A percentile compares a stretch with the other conserved stretches of the same genome.
phyloP scores from a whole-genome alignment of 2,329 filamentous ascomycete genomes.

The Talaromyces islandicus region DNA sequence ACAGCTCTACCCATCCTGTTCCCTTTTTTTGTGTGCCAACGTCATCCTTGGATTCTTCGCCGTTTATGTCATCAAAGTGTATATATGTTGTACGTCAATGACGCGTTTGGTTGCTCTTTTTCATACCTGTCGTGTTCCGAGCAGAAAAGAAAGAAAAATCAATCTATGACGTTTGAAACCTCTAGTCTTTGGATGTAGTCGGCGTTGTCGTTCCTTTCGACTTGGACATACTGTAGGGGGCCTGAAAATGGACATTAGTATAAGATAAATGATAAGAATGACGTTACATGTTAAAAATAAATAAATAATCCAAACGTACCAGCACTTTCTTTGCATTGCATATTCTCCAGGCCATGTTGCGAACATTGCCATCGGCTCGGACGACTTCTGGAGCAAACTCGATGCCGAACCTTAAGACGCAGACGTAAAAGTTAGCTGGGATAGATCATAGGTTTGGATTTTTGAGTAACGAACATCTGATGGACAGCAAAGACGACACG shows the following conservation, averaged over 20 bases:
- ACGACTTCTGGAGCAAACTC: conserved; percentile 93
- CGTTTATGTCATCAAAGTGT: neutral
- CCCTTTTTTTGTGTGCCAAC: neutral
- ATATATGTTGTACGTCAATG: neutral
- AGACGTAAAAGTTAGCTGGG: conserved; percentile 14
- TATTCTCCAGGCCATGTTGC: conserved; percentile 87
- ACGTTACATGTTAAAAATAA: neutral
- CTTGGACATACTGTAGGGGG: conserved; percentile 65
- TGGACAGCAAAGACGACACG: conserved; percentile 90
- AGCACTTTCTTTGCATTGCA: conserved; percentile 93
- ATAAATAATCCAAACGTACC: conserved; percentile 50
- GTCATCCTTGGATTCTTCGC: neutral
- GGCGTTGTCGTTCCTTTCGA: conserved; percentile 60
- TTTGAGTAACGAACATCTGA: conserved; percentile 62
- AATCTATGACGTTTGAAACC: conserved; percentile 6
- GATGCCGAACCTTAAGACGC: conserved; percentile 70
- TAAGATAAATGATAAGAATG: neutral
- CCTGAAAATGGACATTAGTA: conserved; percentile 39
- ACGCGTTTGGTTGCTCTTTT: neutral
- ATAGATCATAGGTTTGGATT: neutral
- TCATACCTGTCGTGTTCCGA: neutral
- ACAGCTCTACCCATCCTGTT: neutral
- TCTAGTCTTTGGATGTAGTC: conserved; percentile 20
- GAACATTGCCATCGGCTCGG: conserved; percentile 81
- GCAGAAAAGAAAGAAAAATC: neutral